A percentile compares a stretch with the other conserved stretches of the same genome.
Conservation (phyloP, 345 rosid genomes). For the Euphorbia pulcherrima region DNA sequence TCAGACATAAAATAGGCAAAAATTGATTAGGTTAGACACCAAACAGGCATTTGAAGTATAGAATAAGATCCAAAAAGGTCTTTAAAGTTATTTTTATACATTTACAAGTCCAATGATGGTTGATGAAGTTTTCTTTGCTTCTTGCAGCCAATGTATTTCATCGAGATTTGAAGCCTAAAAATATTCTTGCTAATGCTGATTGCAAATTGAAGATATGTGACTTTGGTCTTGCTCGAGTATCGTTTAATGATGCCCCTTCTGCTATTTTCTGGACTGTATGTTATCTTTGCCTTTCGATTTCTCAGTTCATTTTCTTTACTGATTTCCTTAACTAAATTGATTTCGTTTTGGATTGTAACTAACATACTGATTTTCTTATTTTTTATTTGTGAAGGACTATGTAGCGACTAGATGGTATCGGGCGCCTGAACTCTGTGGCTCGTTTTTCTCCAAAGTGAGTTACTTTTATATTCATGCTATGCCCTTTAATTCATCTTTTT, state of each 20-base stretch:
- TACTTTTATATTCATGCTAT: conserved; percentile 4
- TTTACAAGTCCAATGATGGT: conserved; percentile 1
- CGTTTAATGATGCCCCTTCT: conserved; percentile 95
- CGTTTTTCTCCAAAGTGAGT: conserved; percentile 94
- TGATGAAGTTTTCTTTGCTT: conserved; percentile 19
- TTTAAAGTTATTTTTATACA: too few species aligned
- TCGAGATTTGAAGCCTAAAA: conserved; percentile 95
- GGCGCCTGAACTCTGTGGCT: conserved; percentile 98
- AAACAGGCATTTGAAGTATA: too few species aligned
- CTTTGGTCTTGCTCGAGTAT: conserved; percentile 97
- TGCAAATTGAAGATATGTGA: conserved; percentile 98
- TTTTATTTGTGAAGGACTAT: conserved; percentile 59
- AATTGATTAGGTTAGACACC: too few species aligned
- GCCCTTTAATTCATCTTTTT: conserved; percentile 2
- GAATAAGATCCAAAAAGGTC: too few species aligned
- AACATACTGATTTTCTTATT: neutral
- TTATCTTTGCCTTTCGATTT: conserved; percentile 19
- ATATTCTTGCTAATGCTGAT: conserved; percentile 97
- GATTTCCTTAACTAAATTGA: neutral
- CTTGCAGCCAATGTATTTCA: conserved; percentile 90
- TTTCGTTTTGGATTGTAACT: conserved; percentile 9
- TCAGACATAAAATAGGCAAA: too few species aligned
- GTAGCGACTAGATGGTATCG: conserved; percentile 99
- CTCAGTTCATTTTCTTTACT: neutral
- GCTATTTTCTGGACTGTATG: conserved; percentile 97